A percentile compares a stretch with the other conserved stretches of the same genome.
These are phyloP conservation scores for Trichosporon asahii DNA, from an alignment of 1,284 basidiomycete species.

Conservation along the genomic window DNA sequence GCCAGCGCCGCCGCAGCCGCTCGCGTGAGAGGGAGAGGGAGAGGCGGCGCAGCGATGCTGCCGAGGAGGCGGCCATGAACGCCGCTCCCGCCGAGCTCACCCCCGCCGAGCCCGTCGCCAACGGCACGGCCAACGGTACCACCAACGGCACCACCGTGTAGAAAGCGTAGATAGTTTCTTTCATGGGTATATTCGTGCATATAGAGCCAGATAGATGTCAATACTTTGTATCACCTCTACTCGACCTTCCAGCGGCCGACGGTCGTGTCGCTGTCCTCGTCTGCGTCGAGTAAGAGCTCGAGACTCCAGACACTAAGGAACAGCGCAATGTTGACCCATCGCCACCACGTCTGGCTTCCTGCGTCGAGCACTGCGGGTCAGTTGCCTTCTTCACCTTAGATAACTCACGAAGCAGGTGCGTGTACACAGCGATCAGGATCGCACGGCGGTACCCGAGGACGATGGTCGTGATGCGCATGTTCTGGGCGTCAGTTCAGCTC, in stretches of 20 bases:
- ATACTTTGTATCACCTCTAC: constrained; percentile 17
- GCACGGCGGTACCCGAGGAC: constrained; percentile 50
- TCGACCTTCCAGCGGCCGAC: constrained; percentile 46
- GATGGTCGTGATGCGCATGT: constrained; percentile 50
- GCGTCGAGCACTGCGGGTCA: constrained; percentile 46
- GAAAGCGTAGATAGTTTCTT: no score
- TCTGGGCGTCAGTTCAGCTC: constrained; percentile 24
- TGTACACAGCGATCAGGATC: constrained; percentile 53
- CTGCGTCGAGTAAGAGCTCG: constrained; percentile 50
- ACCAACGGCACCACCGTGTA: not conserved
- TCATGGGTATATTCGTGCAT: not conserved
- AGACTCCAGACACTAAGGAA: constrained; percentile 51
- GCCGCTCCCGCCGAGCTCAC: not conserved
- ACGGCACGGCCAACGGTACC: not conserved
- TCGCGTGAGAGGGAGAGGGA: constrained; percentile 8
- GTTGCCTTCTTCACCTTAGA: not conserved
- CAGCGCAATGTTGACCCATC: constrained; percentile 51
- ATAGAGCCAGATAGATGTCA: constrained; percentile 14
- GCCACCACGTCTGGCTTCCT: constrained; percentile 52
- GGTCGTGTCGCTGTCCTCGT: constrained; percentile 45
- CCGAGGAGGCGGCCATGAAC: constrained; percentile 9
- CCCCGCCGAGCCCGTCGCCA: not conserved
- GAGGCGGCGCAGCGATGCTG: not conserved
- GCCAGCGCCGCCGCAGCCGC: constrained; percentile 8
- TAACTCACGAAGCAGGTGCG: constrained; percentile 49